Percentiles rank a stretch among this genome's conserved stretches.
Evolutionary conservation across 2,329 filamentous ascomycete genomes (phyloP).

Genomic region (Claviceps sp.): DNA sequence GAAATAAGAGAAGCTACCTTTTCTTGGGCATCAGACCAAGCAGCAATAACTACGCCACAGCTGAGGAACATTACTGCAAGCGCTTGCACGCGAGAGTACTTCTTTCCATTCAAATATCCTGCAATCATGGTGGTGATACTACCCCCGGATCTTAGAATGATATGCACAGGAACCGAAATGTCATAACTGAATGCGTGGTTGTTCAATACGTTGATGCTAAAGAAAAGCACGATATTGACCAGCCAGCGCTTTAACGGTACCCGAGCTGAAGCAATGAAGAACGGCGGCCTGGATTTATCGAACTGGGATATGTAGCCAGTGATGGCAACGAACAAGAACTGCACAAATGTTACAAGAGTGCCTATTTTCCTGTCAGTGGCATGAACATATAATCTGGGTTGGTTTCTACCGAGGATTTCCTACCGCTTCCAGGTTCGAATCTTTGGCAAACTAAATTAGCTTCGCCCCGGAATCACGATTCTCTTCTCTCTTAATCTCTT

Average conservation of each 20-base stretch:
- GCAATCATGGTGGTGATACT: constrained; percentile 91
- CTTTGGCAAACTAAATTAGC: constrained; percentile 26
- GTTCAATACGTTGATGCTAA: constrained; percentile 87
- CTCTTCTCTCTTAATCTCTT: not conserved
- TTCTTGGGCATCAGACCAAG: constrained; percentile 74
- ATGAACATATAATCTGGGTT: not conserved
- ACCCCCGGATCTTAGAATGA: constrained; percentile 87
- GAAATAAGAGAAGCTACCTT: constrained; percentile 44
- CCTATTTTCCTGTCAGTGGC: constrained; percentile 31
- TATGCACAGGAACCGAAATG: constrained; percentile 92
- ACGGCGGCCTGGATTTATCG: constrained; percentile 50
- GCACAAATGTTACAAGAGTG: constrained; percentile 76
- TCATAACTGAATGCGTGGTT: constrained; percentile 96
- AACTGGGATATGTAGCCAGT: constrained; percentile 67
- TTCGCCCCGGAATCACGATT: not conserved
- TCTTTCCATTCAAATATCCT: constrained; percentile 77
- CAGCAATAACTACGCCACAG: constrained; percentile 71
- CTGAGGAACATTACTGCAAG: constrained; percentile 74
- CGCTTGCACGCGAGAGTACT: constrained; percentile 68
- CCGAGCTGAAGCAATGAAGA: constrained; percentile 62
- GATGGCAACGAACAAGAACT: constrained; percentile 71
- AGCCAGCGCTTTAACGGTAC: constrained; percentile 79
- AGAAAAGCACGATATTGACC: constrained; percentile 81
- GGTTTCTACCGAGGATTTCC: constrained; percentile 5
- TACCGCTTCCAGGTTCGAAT: constrained; percentile 74